A percentile compares a stretch with the other conserved stretches of the same genome.
Evolutionary conservation across 805 yeast genomes (phyloP).

Genomic region (Brettanomyces nanus): DNA sequence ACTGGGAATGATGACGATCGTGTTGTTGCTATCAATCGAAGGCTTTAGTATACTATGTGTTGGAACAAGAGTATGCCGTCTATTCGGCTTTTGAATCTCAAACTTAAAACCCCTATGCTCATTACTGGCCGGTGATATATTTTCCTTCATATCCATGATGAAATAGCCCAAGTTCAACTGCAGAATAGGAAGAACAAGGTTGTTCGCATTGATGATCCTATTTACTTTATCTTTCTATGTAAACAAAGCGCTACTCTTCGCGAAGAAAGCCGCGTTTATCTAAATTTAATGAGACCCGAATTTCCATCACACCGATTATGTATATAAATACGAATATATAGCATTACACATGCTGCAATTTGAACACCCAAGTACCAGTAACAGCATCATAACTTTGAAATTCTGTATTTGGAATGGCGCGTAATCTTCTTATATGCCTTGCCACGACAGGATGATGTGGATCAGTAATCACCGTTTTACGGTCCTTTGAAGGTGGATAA

Average conservation of each 20-base stretch:
- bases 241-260: too few species aligned
- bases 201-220: too few species aligned
- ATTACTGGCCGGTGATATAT: background rate
- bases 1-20: constrained; percentile 30
- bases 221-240: too few species aligned
- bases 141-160: constrained; percentile 3
- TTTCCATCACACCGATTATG: too few species aligned
- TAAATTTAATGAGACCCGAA: too few species aligned
- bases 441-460: constrained; percentile 64
- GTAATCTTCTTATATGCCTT: constrained; percentile 61
- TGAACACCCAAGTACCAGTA: constrained; percentile 65
- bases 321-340: background rate
- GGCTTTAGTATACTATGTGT: constrained; percentile 32
- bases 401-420: constrained; percentile 46
- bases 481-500: constrained; percentile 69
- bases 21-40: constrained; percentile 23
- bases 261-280: too few species aligned
- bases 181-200: too few species aligned
- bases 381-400: constrained; percentile 73
- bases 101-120: background rate
- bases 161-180: too few species aligned
- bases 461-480: constrained; percentile 67
- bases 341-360: constrained; percentile 32
- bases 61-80: constrained; percentile 30
- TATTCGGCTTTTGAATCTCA: constrained; percentile 7